phyloP scores from a whole-genome alignment of 169 alveolate species.

The Babesia ovis region DNA sequence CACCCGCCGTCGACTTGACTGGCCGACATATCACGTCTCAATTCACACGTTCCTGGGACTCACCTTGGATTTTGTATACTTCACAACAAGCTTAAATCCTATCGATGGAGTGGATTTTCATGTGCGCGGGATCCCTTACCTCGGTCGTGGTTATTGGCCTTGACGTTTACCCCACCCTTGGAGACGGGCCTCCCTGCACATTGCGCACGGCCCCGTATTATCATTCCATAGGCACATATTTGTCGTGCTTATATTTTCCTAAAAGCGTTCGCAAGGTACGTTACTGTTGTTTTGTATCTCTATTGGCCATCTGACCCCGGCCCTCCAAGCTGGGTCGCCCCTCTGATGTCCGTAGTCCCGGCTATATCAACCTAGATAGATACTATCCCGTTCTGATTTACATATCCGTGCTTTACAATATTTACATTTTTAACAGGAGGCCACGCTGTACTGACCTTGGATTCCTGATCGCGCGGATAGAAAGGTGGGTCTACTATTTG shows the following conservation, averaged over 20 bases:
- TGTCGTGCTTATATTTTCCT: background rate
- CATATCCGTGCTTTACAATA: background rate
- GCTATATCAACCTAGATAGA: background rate
- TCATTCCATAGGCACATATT: constrained; percentile 1
- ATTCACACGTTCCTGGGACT: background rate
- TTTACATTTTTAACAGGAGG: background rate
- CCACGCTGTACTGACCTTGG: constrained; percentile 12
- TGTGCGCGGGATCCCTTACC: constrained; percentile 3
- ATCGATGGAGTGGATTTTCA: background rate
- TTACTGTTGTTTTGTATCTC: background rate
- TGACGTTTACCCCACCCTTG: constrained; percentile 31
- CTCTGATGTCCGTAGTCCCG: background rate
- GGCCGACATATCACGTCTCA: background rate
- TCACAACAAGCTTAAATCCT: background rate
- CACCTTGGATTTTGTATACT: constrained; percentile 3
- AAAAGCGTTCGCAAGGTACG: constrained; percentile 19
- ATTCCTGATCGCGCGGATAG: constrained; percentile 38
- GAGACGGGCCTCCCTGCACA: constrained; percentile 16
- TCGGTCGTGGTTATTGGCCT: background rate
- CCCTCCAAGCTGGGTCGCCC: background rate
- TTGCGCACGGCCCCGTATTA: background rate
- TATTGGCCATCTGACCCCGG: background rate
- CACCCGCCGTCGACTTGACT: background rate
- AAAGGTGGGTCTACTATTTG: constrained; percentile 34
- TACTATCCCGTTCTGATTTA: too few relatives aligned